Percentiles rank a stretch among this genome's conserved stretches.
Conservation (phyloP, 2,329 filamentous ascomycete species). For the Akanthomyces dipterigenus region DNA sequence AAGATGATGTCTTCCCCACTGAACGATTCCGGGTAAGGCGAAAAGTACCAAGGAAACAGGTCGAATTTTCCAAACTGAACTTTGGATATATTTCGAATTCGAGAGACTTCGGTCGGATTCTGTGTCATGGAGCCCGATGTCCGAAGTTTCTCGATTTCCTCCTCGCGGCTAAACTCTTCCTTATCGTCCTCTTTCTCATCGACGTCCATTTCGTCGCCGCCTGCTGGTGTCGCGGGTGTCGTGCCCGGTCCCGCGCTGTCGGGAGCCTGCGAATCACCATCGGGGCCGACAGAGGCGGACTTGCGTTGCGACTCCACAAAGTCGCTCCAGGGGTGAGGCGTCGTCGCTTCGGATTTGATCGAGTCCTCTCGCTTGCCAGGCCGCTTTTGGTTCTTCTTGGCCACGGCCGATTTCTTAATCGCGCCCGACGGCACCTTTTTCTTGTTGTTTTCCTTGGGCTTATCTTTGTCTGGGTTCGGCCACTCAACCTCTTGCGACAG, state of each 20-base stretch:
- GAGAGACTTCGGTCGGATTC: constrained; percentile 92
- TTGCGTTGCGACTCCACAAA: constrained; percentile 43
- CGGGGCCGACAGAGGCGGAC: constrained; percentile 34
- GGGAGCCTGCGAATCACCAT: constrained; percentile 38
- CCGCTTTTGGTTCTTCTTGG: constrained; percentile 54
- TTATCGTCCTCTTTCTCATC: constrained; percentile 44
- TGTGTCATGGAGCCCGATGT: constrained; percentile 98
- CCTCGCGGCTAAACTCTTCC: constrained; percentile 66
- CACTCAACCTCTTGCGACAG: constrained; percentile 90
- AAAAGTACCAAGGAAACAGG: constrained; percentile 98
- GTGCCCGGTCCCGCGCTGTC: constrained; percentile 36
- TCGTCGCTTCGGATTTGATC: constrained; percentile 45
- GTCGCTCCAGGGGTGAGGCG: constrained; percentile 48
- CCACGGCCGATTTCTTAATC: constrained; percentile 45
- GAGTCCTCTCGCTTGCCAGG: constrained; percentile 50
- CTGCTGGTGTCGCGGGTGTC: constrained; percentile 41
- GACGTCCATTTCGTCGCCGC: constrained; percentile 46
- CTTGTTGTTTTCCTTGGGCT: constrained; percentile 66
- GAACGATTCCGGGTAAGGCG: constrained; percentile 87
- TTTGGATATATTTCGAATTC: constrained; percentile 88
- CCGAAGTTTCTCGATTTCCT: constrained; percentile 92
- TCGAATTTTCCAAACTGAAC: constrained; percentile 91
- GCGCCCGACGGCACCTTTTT: constrained; percentile 59
- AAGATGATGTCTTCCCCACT: constrained; percentile 84
- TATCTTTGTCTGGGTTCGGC: constrained; percentile 83